Evolutionary conservation across 805 yeast species (phyloP).

Genomic region (Brettanomyces sp.): DNA sequence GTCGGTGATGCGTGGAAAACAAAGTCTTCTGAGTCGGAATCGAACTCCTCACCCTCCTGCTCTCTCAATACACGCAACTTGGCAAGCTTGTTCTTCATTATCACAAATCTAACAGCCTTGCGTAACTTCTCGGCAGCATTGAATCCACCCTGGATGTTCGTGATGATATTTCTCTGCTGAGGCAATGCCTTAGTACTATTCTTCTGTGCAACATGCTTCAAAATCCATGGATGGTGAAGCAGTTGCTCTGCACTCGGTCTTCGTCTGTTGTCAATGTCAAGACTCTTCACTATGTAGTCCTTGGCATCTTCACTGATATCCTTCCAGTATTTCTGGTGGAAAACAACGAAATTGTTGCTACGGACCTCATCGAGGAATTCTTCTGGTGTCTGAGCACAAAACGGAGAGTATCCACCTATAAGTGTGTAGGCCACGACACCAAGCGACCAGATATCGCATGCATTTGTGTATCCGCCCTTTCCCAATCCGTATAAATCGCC

Average conservation of each 20-base stretch:
- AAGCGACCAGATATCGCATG: constrained; percentile 93
- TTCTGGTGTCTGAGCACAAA: constrained; percentile 71
- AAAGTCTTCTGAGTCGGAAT: constrained; percentile 25
- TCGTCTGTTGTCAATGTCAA: constrained; percentile 55
- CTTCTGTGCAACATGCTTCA: constrained; percentile 26
- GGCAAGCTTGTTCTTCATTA: constrained; percentile 68
- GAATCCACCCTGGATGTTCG: constrained; percentile 71
- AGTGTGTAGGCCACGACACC: constrained; percentile 90
- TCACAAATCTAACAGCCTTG: constrained; percentile 78
- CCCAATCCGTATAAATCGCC: constrained; percentile 27
- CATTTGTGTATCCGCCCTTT: constrained; percentile 77
- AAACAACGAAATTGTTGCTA: constrained; percentile 66
- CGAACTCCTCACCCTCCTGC: constrained; percentile 35
- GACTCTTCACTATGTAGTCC: constrained; percentile 60
- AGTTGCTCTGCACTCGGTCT: constrained; percentile 65
- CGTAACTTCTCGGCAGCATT: constrained; percentile 77
- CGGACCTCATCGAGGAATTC: constrained; percentile 77
- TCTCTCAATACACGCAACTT: constrained; percentile 56
- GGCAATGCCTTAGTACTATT: constrained; percentile 7
- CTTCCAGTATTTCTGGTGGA: constrained; percentile 83
- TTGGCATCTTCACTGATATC: constrained; percentile 75
- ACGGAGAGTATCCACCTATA: constrained; percentile 88
- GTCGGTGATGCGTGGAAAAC: constrained; percentile 25
- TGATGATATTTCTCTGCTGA: constrained; percentile 53
- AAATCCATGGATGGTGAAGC: constrained; percentile 70